These are phyloP conservation scores for Antitrichia curtipendula DNA, from an alignment of 225 moss, liverwort and hornwort genomes.

Conservation along the genomic window DNA sequence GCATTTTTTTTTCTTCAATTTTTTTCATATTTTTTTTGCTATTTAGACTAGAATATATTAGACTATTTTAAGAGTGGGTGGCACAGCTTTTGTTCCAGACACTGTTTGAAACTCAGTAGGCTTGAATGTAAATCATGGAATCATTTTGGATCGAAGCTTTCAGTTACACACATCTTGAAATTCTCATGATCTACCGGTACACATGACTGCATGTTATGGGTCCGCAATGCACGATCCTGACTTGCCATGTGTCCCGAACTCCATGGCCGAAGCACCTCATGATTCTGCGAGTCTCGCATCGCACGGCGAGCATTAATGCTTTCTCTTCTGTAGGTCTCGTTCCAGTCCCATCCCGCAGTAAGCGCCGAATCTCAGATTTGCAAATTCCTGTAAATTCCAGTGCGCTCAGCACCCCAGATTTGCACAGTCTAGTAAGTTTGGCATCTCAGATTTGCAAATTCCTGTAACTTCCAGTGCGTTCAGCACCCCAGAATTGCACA, in stretches of 20 bases:
- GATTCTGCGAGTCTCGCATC: not conserved
- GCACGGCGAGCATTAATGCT: not conserved
- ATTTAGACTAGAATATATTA: no score
- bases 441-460: not conserved
- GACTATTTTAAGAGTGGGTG: not conserved
- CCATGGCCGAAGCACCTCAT: not conserved
- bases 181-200: no score
- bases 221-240: no score
- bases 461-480: no score
- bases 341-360: not conserved
- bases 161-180: no score
- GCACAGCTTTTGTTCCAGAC: fast-evolving
- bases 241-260: not conserved
- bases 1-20: not conserved
- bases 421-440: not conserved
- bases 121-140: not conserved
- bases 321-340: not conserved
- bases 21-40: not conserved
- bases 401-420: not conserved
- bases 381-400: not conserved
- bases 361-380: not conserved
- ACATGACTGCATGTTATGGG: no score
- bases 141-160: not conserved
- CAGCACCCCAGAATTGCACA: not conserved
- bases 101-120: no score